Conservation (phyloP, 495 filamentous ascomycete genomes). For the Lasiosphaeris hirsuta region DNA sequence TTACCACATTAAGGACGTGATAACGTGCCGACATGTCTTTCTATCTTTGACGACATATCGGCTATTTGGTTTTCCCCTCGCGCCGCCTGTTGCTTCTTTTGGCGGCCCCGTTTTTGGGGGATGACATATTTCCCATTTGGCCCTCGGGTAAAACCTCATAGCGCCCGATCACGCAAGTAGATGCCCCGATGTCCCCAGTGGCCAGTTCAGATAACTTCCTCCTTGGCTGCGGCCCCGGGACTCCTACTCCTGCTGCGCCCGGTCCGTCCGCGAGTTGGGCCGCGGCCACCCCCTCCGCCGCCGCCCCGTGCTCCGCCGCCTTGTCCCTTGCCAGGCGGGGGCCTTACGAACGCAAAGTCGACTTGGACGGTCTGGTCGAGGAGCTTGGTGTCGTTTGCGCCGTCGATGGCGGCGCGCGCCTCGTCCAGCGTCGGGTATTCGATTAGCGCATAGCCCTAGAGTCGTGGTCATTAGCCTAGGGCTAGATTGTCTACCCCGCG, state of each 20-base stretch:
- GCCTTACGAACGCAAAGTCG: slow-evolving; percentile 96
- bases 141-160: no score
- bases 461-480: background rate
- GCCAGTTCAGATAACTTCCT: background rate
- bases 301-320: slow-evolving; percentile 49
- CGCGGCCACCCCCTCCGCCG: slow-evolving; percentile 40
- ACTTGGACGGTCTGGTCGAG: slow-evolving; percentile 89
- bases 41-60: background rate
- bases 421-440: slow-evolving; percentile 88
- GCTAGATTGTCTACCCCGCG: background rate
- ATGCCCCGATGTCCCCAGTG: background rate
- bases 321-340: slow-evolving; percentile 67
- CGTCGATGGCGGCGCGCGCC: slow-evolving; percentile 80
- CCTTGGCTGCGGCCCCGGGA: slow-evolving; percentile 24
- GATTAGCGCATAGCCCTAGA: slow-evolving; percentile 86
- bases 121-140: no score
- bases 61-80: background rate
- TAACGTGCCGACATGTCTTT: background rate
- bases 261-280: slow-evolving; percentile 37
- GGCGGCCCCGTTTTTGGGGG: no score
- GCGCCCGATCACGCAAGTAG: background rate
- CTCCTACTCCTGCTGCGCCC: slow-evolving; percentile 45
- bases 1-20: background rate
- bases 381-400: slow-evolving; percentile 74
- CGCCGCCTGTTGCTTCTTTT: background rate